Evolutionary conservation across 2,329 filamentous ascomycete species (phyloP).

Genomic region (Arthroderma sp.): DNA sequence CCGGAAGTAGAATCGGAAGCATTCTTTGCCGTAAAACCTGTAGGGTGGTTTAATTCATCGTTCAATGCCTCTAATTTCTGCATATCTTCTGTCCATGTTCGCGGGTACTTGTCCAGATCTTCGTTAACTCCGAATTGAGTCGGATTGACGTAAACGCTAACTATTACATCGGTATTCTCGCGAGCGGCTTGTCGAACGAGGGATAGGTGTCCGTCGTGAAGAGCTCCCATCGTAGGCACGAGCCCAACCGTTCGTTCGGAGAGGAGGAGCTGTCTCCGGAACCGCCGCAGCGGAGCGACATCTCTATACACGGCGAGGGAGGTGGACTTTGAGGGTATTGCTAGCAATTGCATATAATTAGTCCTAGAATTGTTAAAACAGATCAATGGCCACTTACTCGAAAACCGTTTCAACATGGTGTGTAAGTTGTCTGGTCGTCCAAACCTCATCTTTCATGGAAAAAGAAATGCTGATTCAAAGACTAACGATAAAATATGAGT

Average conservation of each 20-base stretch:
- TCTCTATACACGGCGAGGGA: slow-evolving; percentile 52
- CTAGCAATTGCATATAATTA: slow-evolving; percentile 4
- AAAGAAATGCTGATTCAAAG: no score
- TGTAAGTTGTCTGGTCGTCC: no score
- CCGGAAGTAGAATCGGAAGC: slow-evolving; percentile 13
- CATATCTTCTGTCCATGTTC: slow-evolving; percentile 73
- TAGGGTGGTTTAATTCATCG: slow-evolving; percentile 46
- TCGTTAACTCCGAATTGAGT: slow-evolving; percentile 87
- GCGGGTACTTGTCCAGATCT: slow-evolving; percentile 77
- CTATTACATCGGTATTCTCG: slow-evolving; percentile 75
- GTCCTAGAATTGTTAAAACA: slow-evolving; percentile 10
- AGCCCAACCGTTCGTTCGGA: slow-evolving; percentile 65
- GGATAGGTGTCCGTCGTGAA: slow-evolving; percentile 83
- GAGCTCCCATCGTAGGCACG: slow-evolving; percentile 93
- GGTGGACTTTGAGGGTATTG: slow-evolving; percentile 9
- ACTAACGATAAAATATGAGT: no score
- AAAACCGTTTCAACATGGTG: slow-evolving; percentile 10
- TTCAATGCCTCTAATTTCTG: slow-evolving; percentile 55
- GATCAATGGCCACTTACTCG: slow-evolving; percentile 10
- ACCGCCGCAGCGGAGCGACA: slow-evolving; percentile 55
- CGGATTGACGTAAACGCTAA: slow-evolving; percentile 91
- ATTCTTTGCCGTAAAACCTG: neutral
- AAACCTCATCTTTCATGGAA: no score
- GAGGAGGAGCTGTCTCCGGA: slow-evolving; percentile 52
- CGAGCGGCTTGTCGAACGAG: slow-evolving; percentile 71